These are phyloP conservation scores for Camellia sinensis DNA, from an alignment of 148 eudicot genomes.

Conservation along the genomic window DNA sequence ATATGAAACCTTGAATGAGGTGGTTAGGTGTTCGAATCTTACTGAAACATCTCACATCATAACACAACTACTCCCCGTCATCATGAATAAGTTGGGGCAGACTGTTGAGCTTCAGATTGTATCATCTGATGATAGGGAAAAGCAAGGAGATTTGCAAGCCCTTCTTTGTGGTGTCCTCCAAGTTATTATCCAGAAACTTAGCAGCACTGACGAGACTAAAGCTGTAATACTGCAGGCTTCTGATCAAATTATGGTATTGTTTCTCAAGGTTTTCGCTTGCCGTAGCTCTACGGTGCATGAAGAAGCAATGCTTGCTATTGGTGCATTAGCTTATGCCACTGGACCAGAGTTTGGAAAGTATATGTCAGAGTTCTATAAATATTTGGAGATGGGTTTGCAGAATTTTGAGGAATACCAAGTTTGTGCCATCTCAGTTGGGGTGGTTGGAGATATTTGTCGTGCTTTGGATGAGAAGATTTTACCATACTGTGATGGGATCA, in stretches of 20 bases:
- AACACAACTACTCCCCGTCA: conserved; percentile 45
- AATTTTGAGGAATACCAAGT: conserved; percentile 68
- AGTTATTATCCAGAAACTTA: conserved; percentile 60
- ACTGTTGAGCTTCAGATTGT: conserved; percentile 48
- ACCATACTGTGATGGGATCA: conserved; percentile 60
- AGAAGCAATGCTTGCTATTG: conserved; percentile 72
- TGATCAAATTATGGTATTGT: conserved; percentile 51
- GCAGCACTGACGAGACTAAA: conserved; percentile 39
- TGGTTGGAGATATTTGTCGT: conserved; percentile 61
- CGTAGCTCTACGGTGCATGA: conserved; percentile 63
- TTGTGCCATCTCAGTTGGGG: conserved; percentile 62
- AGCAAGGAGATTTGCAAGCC: conserved; percentile 65
- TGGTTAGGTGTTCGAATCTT: conserved; percentile 53
- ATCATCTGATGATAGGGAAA: conserved; percentile 53
- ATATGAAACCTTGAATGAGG: conserved; percentile 67
- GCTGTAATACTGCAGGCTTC: conserved; percentile 35
- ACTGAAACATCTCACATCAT: conserved; percentile 46
- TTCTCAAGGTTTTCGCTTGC: conserved; percentile 52
- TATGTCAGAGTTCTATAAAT: conserved; percentile 60
- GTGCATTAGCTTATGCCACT: conserved; percentile 62
- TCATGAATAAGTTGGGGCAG: conserved; percentile 47
- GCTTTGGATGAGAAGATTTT: conserved; percentile 54
- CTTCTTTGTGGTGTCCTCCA: conserved; percentile 60
- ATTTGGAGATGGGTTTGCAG: conserved; percentile 62
- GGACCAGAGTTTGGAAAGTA: conserved; percentile 53